phyloP scores from a whole-genome alignment of 2,329 filamentous ascomycete genomes.

The Arthrobotrys conoides region DNA sequence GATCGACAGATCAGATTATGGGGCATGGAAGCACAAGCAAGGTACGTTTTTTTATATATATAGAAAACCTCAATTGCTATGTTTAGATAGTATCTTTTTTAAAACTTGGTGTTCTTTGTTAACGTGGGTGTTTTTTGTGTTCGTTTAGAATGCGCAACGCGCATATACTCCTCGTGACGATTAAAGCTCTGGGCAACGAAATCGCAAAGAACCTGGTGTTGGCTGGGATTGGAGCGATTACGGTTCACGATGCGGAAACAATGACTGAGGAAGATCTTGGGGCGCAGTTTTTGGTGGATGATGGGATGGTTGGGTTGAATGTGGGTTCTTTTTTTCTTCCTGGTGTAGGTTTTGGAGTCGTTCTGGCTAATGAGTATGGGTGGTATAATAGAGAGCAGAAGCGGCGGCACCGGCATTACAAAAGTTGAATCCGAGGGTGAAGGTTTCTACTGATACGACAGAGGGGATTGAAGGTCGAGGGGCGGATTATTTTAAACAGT shows the following conservation, averaged over 20 bases:
- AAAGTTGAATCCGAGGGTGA: slow-evolving; percentile 90
- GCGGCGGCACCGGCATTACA: slow-evolving; percentile 83
- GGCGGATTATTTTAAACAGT: slow-evolving; percentile 81
- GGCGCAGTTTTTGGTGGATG: slow-evolving; percentile 84
- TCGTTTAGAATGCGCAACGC: slow-evolving; percentile 81
- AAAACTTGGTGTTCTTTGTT: not conserved
- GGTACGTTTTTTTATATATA: slow-evolving; percentile 68
- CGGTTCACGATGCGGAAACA: slow-evolving; percentile 82
- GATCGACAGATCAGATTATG: slow-evolving; percentile 97
- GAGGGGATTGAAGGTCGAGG: slow-evolving; percentile 76
- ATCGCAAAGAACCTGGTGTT: slow-evolving; percentile 97
- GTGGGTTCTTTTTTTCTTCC: slow-evolving; percentile 66
- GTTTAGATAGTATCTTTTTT: not conserved
- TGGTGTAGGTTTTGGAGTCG: not conserved
- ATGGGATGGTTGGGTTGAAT: slow-evolving; percentile 81
- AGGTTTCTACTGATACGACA: slow-evolving; percentile 78
- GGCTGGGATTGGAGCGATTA: slow-evolving; percentile 90
- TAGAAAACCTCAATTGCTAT: not conserved
- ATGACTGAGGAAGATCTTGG: slow-evolving; percentile 86
- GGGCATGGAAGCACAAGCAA: slow-evolving; percentile 94
- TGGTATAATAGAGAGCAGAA: slow-evolving; percentile 76
- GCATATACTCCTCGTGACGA: slow-evolving; percentile 88
- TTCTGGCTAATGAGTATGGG: slow-evolving; percentile 10
- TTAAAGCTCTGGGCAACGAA: slow-evolving; percentile 91
- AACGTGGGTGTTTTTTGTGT: not conserved